Evolutionary conservation across 1,284 basidiomycete species (phyloP).

Genomic region (Hypsizygus ulmarius): DNA sequence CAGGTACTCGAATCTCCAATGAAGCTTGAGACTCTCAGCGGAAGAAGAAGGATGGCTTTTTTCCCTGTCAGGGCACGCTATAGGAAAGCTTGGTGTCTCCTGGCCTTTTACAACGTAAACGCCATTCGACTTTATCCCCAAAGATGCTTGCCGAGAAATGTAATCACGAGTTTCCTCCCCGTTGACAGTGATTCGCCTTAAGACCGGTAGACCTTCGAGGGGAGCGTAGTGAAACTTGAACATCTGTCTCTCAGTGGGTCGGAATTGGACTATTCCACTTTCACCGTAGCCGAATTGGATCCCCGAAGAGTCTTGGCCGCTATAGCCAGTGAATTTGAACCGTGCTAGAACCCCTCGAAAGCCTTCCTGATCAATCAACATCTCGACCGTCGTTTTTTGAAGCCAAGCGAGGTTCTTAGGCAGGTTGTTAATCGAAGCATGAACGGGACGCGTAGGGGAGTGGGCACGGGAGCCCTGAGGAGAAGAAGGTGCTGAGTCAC

Average conservation of each 20-base stretch:
- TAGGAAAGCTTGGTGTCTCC: slow-evolving; percentile 40
- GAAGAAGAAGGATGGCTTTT: slow-evolving; percentile 16
- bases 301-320: slow-evolving; percentile 28
- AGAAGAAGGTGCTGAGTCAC: slow-evolving; percentile 15
- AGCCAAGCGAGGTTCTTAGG: slow-evolving; percentile 51
- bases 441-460: slow-evolving; percentile 12
- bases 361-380: slow-evolving; percentile 80
- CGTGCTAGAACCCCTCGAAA: slow-evolving; percentile 59
- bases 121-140: slow-evolving; percentile 65
- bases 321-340: slow-evolving; percentile 57
- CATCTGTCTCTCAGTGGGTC: slow-evolving; percentile 51
- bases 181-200: slow-evolving; percentile 63
- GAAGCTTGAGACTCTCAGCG: slow-evolving; percentile 39
- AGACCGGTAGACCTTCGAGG: slow-evolving; percentile 63
- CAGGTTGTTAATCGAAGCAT: slow-evolving; percentile 22
- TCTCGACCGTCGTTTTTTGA: slow-evolving; percentile 49
- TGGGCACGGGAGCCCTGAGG: slow-evolving; percentile 3
- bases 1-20: slow-evolving; percentile 77
- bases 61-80: slow-evolving; percentile 15
- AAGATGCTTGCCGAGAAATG: slow-evolving; percentile 65
- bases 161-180: slow-evolving; percentile 68
- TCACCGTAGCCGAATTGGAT: slow-evolving; percentile 11
- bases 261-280: slow-evolving; percentile 57
- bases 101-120: slow-evolving; percentile 69
- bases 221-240: slow-evolving; percentile 71